Base-by-base conservation (phyloP, 1,284 basidiomycete genomes). In the Papiliotrema nemorosa region DNA sequence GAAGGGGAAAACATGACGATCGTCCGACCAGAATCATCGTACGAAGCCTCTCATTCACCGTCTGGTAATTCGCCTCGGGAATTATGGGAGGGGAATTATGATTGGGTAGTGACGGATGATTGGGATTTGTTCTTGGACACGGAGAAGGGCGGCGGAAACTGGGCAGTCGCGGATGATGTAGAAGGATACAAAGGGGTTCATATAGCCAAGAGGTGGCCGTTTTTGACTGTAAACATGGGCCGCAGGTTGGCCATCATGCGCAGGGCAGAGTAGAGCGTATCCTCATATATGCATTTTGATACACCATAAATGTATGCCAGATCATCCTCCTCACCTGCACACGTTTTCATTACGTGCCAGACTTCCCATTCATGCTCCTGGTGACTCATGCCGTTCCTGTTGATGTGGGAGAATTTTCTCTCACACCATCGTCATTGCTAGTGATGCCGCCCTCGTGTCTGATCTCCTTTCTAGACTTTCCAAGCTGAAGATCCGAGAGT, bases 11-110 rank as follows among this genome's bases (percentile, higher is more conserved):
- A 14, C 45, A 41, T 55, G 59, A 5, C 53, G 57, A 34, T 35
- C 22, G 42, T 24, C 1, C 20, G 42, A 26, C 62, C 63, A 7
- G n/a, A 63, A 24, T 89, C 87, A 85, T 75, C 72, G 25, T 91
- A 90, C 75, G 81, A 87, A 72, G 90, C 90, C 75, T 86, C 85
- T 0, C 88, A 91, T 69, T 74, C 79, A 40, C 73, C 87, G 21
- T 35, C 20, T 3, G 75, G 80, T 0, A 60, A 78, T 5, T 59
- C 65, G 1, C 64, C 75, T 5, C 33, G 25, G 6, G 63, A 63
- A 12, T 53, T 60, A 14, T 63, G 62, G 59, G 51, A 58, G 2
- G 60, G 46, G 0, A 59, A 56, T 1, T 56, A 70, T 20, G 66
- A 72, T 45, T 70, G 60, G 36, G 62, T 70, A 12, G 62, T 73